These are phyloP conservation scores for Skeletonema menzelii DNA, from an alignment of 108 stramenopile genomes.

Conservation along the genomic window DNA sequence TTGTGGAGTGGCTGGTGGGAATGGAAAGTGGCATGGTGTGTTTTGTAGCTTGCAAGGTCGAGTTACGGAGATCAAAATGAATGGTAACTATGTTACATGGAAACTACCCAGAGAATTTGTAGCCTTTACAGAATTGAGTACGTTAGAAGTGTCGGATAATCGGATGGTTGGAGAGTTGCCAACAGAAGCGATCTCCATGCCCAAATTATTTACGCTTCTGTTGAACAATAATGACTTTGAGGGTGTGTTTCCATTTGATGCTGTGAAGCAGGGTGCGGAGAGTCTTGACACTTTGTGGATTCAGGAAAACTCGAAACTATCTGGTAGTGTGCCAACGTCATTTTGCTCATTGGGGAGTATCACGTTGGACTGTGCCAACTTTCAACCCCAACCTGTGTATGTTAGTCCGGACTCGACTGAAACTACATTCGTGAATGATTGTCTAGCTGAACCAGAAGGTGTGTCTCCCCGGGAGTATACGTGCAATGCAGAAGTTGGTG, in stretches of 20 bases:
- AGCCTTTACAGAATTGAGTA: constrained; percentile 22
- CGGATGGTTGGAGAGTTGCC: constrained; percentile 21
- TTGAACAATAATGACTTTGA: constrained; percentile 26
- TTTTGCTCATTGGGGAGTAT: constrained; percentile 33
- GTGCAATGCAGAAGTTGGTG: constrained; percentile 27
- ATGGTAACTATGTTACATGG: constrained; percentile 19
- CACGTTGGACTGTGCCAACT: constrained; percentile 45
- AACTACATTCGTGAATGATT: constrained; percentile 35
- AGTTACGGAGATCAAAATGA: constrained; percentile 27
- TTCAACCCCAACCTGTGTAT: constrained; percentile 31
- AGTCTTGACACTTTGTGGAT: constrained; percentile 31
- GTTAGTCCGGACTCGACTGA: not conserved
- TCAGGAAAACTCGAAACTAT: constrained; percentile 29
- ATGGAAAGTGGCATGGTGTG: constrained; percentile 30
- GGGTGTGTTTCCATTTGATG: constrained; percentile 39
- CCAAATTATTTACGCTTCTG: constrained; percentile 22
- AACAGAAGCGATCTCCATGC: constrained; percentile 8
- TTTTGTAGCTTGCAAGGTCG: constrained; percentile 24
- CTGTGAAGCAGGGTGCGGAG: constrained; percentile 11
- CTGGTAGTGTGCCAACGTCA: constrained; percentile 25
- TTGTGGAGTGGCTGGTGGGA: constrained; percentile 5
- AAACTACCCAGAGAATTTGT: constrained; percentile 21
- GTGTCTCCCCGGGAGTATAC: constrained; percentile 27
- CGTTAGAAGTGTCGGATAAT: constrained; percentile 39
- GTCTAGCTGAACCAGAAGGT: constrained; percentile 12